Percentiles rank a stretch among this genome's conserved stretches.
phyloP scores from a whole-genome alignment of 148 eudicot genomes.

The Selenicereus undatus region DNA sequence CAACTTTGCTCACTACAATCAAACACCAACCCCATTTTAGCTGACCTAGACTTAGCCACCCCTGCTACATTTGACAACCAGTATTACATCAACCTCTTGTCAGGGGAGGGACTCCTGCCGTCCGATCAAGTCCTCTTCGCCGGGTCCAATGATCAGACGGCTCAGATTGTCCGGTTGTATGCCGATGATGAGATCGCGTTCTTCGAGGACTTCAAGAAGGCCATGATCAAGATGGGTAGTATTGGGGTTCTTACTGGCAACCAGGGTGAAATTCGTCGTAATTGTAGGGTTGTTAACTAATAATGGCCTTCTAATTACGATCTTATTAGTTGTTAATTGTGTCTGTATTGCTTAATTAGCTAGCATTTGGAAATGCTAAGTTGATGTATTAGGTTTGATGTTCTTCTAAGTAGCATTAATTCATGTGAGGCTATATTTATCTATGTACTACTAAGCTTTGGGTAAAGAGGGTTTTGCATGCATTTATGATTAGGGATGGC shows the following conservation, averaged over 20 bases:
- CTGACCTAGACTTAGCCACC: conserved; percentile 58
- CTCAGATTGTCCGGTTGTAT: conserved; percentile 38
- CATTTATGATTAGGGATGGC: too few relatives aligned
- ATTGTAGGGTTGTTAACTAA: conserved; percentile 51
- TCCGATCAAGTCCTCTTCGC: conserved; percentile 63
- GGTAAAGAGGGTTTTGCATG: not conserved
- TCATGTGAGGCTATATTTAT: not conserved
- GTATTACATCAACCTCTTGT: conserved; percentile 65
- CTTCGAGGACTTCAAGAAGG: conserved; percentile 51
- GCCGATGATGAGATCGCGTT: conserved; percentile 41
- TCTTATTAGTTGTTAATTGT: not conserved
- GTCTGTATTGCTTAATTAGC: too few relatives aligned
- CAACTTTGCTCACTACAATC: conserved; percentile 43
- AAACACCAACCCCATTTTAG: conserved; percentile 32
- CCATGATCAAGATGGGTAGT: conserved; percentile 76
- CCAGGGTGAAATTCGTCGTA: conserved; percentile 55
- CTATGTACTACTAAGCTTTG: not conserved
- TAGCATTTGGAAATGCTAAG: too few relatives aligned
- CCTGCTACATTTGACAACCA: conserved; percentile 73
- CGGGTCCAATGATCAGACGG: conserved; percentile 34
- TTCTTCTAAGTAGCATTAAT: not conserved
- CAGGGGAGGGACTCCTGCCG: conserved; percentile 64
- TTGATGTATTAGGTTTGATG: not conserved
- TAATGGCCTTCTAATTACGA: not conserved
- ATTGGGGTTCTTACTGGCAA: conserved; percentile 32